Evolutionary conservation across 768 basidiomycete genomes (phyloP), one percentile per base, ranked within the genome.

Genomic region (Paxillus ammoniavirescens): DNA sequence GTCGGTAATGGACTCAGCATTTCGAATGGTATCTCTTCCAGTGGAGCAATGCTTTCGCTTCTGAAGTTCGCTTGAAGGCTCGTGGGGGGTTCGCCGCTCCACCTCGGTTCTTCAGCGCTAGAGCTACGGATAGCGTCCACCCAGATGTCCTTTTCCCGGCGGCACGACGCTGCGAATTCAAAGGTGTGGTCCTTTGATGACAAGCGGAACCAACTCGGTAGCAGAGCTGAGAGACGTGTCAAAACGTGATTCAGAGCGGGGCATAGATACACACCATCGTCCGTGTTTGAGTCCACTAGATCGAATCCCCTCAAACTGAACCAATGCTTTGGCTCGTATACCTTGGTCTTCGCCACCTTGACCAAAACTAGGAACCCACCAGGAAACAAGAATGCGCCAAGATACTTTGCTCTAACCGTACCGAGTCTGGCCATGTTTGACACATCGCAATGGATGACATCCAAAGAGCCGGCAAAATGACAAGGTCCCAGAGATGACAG

Each of bases 311-410:
- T 77, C 18, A 97, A 72, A 38, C 84, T 81, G 63, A 98, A 87
- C 89, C 93, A 98, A 66, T 96, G 89, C 55, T 79, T 82, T 15
- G 93, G 85, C 62, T 95, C 92, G 64, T 97, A 99, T 33, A 75
- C 76, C 66, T 79, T 90, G 53, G 82, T 78, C 72, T 91, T 93
- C 60, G 80, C 75, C 38, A 94, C 87, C 73, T 96, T 98, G 59
- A 84, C 91, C 42, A 99, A 73, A 18, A 97, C 78, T 37, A 98
- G 70, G 66, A 93, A 98, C 10, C 90, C 93, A 10, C 89, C 86
- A 35, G 79, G 73, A 62, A 94, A 99, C 42, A 99, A 73, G 70
- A 99, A 96, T 15, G 88, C 89, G 30, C 91, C 94, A 23, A 92
- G 78, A 68, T 97, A 98, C 70, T 91, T 92, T 55, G 89, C 87